Evolutionary conservation across 2,329 filamentous ascomycete genomes (phyloP).

Genomic region (Cladosporium sp.): DNA sequence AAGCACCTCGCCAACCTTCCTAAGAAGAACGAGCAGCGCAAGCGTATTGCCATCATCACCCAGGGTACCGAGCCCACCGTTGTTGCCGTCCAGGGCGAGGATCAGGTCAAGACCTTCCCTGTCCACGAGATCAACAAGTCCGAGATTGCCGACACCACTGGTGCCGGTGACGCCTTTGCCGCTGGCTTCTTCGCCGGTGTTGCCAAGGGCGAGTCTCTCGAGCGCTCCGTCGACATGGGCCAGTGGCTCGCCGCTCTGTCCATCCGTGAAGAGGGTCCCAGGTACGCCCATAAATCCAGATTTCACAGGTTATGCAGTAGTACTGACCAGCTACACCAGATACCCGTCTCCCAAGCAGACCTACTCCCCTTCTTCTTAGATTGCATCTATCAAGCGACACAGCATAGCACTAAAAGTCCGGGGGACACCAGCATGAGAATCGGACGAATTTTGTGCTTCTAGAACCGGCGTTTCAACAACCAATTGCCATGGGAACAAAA

Average conservation of each 20-base stretch:
- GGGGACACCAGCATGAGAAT: conserved; percentile 8
- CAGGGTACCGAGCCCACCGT: conserved; percentile 92
- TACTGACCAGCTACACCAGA: conserved; percentile 24
- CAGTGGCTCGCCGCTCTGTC: conserved; percentile 94
- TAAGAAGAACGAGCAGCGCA: conserved; percentile 85
- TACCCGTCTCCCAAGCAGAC: conserved; percentile 42
- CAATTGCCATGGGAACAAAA: neutral
- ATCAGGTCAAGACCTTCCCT: conserved; percentile 70
- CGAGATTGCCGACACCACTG: conserved; percentile 93
- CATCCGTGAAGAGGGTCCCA: conserved; percentile 93
- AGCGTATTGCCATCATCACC: conserved; percentile 86
- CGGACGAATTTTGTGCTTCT: neutral
- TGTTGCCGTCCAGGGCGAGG: conserved; percentile 64
- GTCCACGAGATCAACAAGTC: conserved; percentile 76
- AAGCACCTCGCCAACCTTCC: conserved; percentile 82
- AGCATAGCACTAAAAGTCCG: conserved; percentile 17
- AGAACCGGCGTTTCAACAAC: conserved; percentile 36
- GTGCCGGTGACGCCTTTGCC: conserved; percentile 93
- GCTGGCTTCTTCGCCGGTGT: conserved; percentile 90
- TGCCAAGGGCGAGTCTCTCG: conserved; percentile 77
- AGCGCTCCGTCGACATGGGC: conserved; percentile 81
- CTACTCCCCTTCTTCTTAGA: conserved; percentile 31
- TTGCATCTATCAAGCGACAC: neutral
- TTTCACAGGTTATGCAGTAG: conserved; percentile 12
- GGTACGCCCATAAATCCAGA: conserved; percentile 61